These are phyloP conservation scores for Aphanoascus verrucosus DNA, from an alignment of 2,329 filamentous ascomycete species.

Conservation along the genomic window DNA sequence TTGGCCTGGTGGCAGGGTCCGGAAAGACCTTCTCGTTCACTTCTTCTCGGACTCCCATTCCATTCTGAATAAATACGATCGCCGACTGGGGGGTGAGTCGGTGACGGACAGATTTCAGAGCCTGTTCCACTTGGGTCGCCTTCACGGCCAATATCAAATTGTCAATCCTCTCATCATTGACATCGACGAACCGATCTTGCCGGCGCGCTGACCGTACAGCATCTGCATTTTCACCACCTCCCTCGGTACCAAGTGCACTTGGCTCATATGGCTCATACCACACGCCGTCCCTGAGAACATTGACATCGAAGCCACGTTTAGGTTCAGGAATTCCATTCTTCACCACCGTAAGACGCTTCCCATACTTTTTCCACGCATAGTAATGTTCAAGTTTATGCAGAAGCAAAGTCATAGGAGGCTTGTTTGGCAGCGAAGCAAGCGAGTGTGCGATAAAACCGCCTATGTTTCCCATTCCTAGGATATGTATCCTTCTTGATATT, in stretches of 20 bases:
- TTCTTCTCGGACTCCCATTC: constrained; percentile 71
- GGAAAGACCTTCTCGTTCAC: constrained; percentile 62
- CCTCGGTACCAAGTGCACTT: constrained; percentile 3
- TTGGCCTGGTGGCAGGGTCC: constrained; percentile 54
- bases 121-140: constrained; percentile 54
- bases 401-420: constrained; percentile 68
- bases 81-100: constrained; percentile 59
- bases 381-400: constrained; percentile 47
- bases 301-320: constrained; percentile 36
- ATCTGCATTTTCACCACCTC: background rate
- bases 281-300: constrained; percentile 27
- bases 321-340: constrained; percentile 34
- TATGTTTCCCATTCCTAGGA: constrained; percentile 72
- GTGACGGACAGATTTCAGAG: constrained; percentile 54
- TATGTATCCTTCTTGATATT: constrained; percentile 49
- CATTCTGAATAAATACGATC: constrained; percentile 67
- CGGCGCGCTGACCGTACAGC: background rate
- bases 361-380: constrained; percentile 25
- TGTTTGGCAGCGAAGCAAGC: constrained; percentile 47
- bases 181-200: constrained; percentile 1
- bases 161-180: constrained; percentile 46
- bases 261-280: constrained; percentile 26
- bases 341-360: constrained; percentile 26
- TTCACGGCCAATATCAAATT: constrained; percentile 75
- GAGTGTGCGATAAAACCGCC: constrained; percentile 68